Conservation (phyloP, 192 early-diverging fungal species). For the Podila clonocystis region DNA sequence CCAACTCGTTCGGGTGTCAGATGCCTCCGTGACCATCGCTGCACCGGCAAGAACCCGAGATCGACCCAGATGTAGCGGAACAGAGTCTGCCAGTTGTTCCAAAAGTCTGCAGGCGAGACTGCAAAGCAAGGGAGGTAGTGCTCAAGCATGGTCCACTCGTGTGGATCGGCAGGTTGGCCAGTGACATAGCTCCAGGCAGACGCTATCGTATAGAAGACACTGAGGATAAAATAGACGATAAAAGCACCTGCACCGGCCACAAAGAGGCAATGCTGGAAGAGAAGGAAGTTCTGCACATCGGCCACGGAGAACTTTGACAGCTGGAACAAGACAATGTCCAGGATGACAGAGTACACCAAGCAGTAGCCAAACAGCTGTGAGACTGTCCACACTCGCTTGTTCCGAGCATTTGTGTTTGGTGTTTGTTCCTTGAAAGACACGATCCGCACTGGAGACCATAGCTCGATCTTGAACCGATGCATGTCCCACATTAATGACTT, state of each 20-base stretch:
- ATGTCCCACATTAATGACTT: conserved; percentile 25
- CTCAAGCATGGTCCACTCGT: conserved; percentile 29
- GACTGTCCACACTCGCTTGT: conserved; percentile 12
- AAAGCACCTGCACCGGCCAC: conserved; percentile 2
- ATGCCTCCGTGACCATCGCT: conserved; percentile 5
- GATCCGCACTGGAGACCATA: conserved; percentile 33
- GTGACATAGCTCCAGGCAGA: conserved; percentile 5
- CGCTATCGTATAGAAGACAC: conserved; percentile 3
- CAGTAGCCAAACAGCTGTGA: background rate
- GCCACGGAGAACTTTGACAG: conserved; percentile 12
- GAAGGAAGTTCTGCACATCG: background rate
- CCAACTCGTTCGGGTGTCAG: conserved; percentile 16
- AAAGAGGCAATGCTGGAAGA: conserved; percentile 11
- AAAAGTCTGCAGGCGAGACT: conserved; percentile 24
- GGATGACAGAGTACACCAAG: background rate
- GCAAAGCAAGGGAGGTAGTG: conserved; percentile 30
- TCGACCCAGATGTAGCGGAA: conserved; percentile 48
- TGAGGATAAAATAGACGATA: conserved; percentile 13
- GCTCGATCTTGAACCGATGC: conserved; percentile 19
- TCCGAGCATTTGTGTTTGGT: background rate
- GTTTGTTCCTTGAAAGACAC: conserved; percentile 2
- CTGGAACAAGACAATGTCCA: conserved; percentile 12
- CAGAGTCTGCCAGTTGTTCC: conserved; percentile 38
- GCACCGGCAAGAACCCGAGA: conserved; percentile 26
- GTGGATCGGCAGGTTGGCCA: background rate